phyloP scores from a whole-genome alignment of 1,139 yeast genomes.

The Ashbya aceris region DNA sequence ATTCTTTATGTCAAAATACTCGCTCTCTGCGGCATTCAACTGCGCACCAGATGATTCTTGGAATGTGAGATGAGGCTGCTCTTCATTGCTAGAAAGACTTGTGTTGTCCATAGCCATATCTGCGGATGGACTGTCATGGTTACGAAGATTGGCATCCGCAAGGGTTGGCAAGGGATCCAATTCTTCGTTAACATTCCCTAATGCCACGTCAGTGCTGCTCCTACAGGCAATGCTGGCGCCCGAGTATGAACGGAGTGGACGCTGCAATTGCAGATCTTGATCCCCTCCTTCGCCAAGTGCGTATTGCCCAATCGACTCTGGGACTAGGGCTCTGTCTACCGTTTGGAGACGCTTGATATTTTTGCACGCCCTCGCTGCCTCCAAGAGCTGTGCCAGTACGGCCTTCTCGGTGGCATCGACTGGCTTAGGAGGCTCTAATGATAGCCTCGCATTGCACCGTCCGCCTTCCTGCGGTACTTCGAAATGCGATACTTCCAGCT shows the following conservation, averaged over 20 bases:
- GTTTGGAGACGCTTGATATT: slow-evolving; percentile 8
- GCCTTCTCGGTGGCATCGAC: slow-evolving; percentile 9
- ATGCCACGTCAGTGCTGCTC: too few relatives aligned
- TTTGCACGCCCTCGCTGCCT: slow-evolving; percentile 19
- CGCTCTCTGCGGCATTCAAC: slow-evolving; percentile 8
- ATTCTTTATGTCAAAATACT: slow-evolving; percentile 14
- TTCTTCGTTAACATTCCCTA: too few relatives aligned
- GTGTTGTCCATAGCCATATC: slow-evolving; percentile 23
- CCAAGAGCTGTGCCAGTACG: slow-evolving; percentile 14
- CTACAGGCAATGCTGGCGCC: too few relatives aligned
- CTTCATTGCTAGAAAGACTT: slow-evolving; percentile 5
- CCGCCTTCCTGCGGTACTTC: slow-evolving; percentile 42
- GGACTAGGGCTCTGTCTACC: background rate
- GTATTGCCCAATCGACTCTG: too few relatives aligned
- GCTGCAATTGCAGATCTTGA: too few relatives aligned
- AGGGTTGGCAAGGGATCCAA: too few relatives aligned
- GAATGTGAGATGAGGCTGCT: slow-evolving; percentile 4
- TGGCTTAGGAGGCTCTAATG: slow-evolving; percentile 7
- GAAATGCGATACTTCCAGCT: slow-evolving; percentile 58
- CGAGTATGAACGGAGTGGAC: too few relatives aligned
- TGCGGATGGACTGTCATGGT: slow-evolving; percentile 13
- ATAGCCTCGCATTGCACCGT: slow-evolving; percentile 9
- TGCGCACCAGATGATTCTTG: slow-evolving; percentile 9
- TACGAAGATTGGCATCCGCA: slow-evolving; percentile 1
- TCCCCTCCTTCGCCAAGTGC: too few relatives aligned